Evolutionary conservation across 2,329 filamentous ascomycete genomes (phyloP).

Genomic region (Diplodia corticola): DNA sequence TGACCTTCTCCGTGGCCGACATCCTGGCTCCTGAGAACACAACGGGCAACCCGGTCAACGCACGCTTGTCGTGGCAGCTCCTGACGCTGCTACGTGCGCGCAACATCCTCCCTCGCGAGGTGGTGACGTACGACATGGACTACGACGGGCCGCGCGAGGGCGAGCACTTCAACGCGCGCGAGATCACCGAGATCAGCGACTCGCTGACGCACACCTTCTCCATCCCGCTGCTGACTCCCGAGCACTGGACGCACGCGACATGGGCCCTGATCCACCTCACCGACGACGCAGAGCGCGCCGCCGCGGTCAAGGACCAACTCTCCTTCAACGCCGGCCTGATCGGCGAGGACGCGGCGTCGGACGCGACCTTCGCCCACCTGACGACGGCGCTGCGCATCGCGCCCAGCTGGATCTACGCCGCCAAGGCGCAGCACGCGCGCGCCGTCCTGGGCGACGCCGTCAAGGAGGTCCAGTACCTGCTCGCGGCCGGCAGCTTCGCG

Average conservation of each 20-base stretch:
- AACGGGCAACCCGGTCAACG: constrained; percentile 71
- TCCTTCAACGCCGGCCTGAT: constrained; percentile 19
- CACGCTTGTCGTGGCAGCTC: constrained; percentile 82
- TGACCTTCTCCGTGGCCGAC: constrained; percentile 59
- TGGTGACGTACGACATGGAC: constrained; percentile 33
- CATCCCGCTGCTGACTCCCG: constrained; percentile 36
- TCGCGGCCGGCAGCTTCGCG: constrained; percentile 72
- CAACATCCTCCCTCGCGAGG: constrained; percentile 24
- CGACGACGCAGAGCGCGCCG: constrained; percentile 58
- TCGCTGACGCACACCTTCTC: constrained; percentile 54
- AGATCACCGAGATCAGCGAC: constrained; percentile 48
- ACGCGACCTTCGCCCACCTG: constrained; percentile 12
- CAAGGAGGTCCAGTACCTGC: constrained; percentile 74
- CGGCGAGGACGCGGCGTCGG: constrained; percentile 15
- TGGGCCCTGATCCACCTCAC: constrained; percentile 80
- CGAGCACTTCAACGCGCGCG: constrained; percentile 24
- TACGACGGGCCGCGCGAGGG: constrained; percentile 25
- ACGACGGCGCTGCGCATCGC: constrained; percentile 55
- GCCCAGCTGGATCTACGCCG: constrained; percentile 77
- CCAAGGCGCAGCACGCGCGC: constrained; percentile 80
- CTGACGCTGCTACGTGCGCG: constrained; percentile 55
- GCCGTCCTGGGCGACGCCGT: constrained; percentile 68
- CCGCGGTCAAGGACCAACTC: constrained; percentile 15
- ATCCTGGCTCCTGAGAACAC: constrained; percentile 75
- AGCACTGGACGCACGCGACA: constrained; percentile 53